phyloP scores from a whole-genome alignment of 192 early-diverging fungal species.

The Backusella luteola region DNA sequence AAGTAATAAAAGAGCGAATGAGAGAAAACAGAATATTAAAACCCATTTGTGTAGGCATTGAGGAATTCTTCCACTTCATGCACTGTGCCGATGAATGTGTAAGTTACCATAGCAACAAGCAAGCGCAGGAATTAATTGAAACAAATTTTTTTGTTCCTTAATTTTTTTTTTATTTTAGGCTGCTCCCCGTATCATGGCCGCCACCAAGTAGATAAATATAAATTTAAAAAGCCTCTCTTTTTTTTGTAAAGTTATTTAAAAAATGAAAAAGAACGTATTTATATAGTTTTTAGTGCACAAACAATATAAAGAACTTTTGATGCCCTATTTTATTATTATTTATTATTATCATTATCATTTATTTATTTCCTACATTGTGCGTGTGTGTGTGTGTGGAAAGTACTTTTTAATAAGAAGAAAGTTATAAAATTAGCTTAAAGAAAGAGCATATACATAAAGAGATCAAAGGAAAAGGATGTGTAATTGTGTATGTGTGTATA shows the following conservation, averaged over 20 bases:
- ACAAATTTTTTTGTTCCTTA: background rate
- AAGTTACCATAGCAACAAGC: slow-evolving; percentile 42
- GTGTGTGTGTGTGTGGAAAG: background rate
- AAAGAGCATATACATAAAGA: background rate
- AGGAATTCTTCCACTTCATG: slow-evolving; percentile 81
- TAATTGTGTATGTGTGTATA: background rate
- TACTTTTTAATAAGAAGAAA: background rate
- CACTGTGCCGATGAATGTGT: slow-evolving; percentile 81
- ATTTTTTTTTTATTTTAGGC: slow-evolving; percentile 34
- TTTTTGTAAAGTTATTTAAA: slow-evolving; percentile 10
- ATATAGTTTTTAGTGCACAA: background rate
- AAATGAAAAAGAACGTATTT: background rate
- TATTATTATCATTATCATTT: background rate
- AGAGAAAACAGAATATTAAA: background rate
- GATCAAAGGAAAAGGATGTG: background rate
- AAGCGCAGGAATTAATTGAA: background rate
- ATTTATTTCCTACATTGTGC: background rate
- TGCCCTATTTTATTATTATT: background rate
- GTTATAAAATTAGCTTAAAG: background rate
- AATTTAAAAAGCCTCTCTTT: slow-evolving; percentile 1
- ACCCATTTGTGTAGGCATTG: slow-evolving; percentile 43
- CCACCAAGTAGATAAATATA: slow-evolving; percentile 46
- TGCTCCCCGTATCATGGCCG: slow-evolving; percentile 60
- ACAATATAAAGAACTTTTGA: background rate
- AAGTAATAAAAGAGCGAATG: slow-evolving; percentile 13